Conservation (phyloP, 2,329 filamentous ascomycete genomes). For the Myriosclerotinia duriaeana region DNA sequence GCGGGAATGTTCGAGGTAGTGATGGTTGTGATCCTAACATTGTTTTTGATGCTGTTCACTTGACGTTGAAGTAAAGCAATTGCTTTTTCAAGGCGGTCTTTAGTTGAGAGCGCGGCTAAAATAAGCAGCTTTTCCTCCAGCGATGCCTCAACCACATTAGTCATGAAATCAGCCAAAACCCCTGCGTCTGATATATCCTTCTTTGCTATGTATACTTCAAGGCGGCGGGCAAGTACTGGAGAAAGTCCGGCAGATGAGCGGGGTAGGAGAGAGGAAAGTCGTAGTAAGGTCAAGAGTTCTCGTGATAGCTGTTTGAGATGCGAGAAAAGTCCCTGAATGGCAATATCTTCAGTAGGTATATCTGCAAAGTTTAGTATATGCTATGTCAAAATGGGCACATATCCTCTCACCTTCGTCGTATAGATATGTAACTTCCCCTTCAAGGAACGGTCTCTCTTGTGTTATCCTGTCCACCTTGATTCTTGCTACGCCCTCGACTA, state of each 20-base stretch:
- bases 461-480: slow-evolving; percentile 72
- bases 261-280: slow-evolving; percentile 80
- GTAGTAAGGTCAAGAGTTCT: slow-evolving; percentile 80
- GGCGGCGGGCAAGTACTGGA: slow-evolving; percentile 78
- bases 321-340: slow-evolving; percentile 69
- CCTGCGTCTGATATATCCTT: slow-evolving; percentile 83
- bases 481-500: slow-evolving; percentile 81
- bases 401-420: slow-evolving; percentile 62
- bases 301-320: slow-evolving; percentile 81
- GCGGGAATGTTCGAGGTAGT: slow-evolving; percentile 65
- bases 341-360: slow-evolving; percentile 54
- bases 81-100: slow-evolving; percentile 75
- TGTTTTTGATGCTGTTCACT: slow-evolving; percentile 79
- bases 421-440: slow-evolving; percentile 72
- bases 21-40: slow-evolving; percentile 79
- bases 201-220: slow-evolving; percentile 83
- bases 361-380: slow-evolving; percentile 32
- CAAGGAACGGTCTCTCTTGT: slow-evolving; percentile 81
- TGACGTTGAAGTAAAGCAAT: slow-evolving; percentile 82
- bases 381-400: background rate
- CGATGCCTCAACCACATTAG: slow-evolving; percentile 81
- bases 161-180: slow-evolving; percentile 91
- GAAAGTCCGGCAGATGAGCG: slow-evolving; percentile 68
- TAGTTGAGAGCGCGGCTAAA: slow-evolving; percentile 75
- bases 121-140: slow-evolving; percentile 91